A percentile compares a stretch with the other conserved stretches of the same genome.
phyloP scores from a whole-genome alignment of 176 grass and related monocot genomes.

The Carex cristatella region DNA sequence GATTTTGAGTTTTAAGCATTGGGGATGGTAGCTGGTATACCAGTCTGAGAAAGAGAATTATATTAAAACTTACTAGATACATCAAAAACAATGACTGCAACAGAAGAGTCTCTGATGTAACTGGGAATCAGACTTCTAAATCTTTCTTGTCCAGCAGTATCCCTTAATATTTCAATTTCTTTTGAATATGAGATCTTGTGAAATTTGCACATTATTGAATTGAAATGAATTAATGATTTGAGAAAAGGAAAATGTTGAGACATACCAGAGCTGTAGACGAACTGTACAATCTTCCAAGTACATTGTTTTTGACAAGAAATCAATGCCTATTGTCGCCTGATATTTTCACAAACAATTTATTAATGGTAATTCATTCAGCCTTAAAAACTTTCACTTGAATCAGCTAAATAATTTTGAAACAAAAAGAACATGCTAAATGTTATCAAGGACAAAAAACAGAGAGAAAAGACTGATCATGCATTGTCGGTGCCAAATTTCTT shows the following conservation, averaged over 20 bases:
- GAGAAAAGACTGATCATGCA: background rate
- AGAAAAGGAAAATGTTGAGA: background rate
- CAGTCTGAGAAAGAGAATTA: background rate
- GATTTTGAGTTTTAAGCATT: background rate
- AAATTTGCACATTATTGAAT: background rate
- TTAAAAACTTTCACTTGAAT: background rate
- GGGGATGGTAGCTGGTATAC: background rate
- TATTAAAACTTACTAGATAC: constrained; percentile 32
- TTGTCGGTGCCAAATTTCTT: background rate
- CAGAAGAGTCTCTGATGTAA: constrained; percentile 58
- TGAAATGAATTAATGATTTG: background rate
- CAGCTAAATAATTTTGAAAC: background rate
- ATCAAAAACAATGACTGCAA: constrained; percentile 35
- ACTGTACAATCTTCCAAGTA: constrained; percentile 62
- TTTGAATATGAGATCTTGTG: background rate
- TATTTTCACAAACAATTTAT: background rate
- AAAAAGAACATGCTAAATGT: background rate
- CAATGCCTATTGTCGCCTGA: constrained; percentile 67
- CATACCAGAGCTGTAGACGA: constrained; percentile 58
- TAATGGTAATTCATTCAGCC: background rate
- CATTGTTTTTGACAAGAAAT: constrained; percentile 65
- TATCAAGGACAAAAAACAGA: background rate
- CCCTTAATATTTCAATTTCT: constrained; percentile 32
- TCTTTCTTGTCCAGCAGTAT: constrained; percentile 74
- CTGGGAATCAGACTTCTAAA: constrained; percentile 75